Conservation (phyloP, 257 asterid species). For the Solanum sejunctum region DNA sequence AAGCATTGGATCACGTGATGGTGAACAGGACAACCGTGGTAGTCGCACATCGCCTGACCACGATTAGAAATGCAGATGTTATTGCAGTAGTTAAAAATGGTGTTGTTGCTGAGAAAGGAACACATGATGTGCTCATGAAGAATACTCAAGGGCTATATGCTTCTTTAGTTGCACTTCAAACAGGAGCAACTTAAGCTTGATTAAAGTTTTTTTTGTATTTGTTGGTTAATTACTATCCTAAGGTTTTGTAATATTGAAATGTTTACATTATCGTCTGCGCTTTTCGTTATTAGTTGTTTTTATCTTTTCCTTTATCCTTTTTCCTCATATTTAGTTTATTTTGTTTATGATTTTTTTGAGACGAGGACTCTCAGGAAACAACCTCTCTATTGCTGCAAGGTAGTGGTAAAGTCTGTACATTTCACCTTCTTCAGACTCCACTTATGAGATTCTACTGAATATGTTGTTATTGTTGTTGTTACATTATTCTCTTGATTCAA, state of each 20-base stretch:
- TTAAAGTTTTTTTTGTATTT: neutral
- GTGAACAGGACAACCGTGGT: slow-evolving; percentile 14
- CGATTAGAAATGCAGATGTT: slow-evolving; percentile 16
- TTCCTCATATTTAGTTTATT: too few relatives aligned
- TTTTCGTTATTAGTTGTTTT: too few relatives aligned
- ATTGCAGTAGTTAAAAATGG: slow-evolving; percentile 31
- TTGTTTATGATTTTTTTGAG: too few relatives aligned
- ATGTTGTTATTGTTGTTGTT: neutral
- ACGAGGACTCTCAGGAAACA: too few relatives aligned
- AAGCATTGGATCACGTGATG: slow-evolving; percentile 27
- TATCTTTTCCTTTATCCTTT: too few relatives aligned
- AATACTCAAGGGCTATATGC: slow-evolving; percentile 22
- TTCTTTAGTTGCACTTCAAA: slow-evolving; percentile 15
- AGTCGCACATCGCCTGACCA: slow-evolving; percentile 27
- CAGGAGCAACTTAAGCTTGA: neutral
- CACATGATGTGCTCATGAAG: slow-evolving; percentile 20
- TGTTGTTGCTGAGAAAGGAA: slow-evolving; percentile 24
- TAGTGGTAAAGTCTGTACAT: too few relatives aligned
- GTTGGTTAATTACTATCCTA: neutral
- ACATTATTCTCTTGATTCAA: neutral
- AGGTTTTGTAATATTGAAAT: neutral
- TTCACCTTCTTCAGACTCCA: too few relatives aligned
- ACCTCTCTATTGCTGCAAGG: too few relatives aligned
- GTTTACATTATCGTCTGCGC: neutral
- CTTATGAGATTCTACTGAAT: too few relatives aligned